phyloP scores from a whole-genome alignment of 768 basidiomycete genomes.

The Leccinum disarticulatum region DNA sequence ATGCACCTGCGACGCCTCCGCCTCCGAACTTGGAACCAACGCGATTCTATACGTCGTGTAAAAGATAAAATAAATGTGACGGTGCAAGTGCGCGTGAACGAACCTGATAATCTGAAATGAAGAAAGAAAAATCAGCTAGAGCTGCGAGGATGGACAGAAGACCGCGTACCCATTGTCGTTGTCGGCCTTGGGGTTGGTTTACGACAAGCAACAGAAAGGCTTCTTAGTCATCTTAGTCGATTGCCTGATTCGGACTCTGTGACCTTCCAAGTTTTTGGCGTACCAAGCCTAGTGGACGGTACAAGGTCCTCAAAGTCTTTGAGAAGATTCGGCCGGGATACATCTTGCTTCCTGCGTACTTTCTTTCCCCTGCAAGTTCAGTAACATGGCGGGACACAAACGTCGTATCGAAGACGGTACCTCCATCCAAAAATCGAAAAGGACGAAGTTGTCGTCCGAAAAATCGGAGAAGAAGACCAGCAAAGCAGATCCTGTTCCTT shows the following conservation, averaged over 20 bases:
- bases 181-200: slow-evolving; percentile 2
- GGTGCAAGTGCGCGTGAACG: slow-evolving; percentile 8
- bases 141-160: background rate
- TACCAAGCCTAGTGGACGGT: too few relatives aligned
- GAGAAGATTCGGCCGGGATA: background rate
- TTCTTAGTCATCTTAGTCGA: background rate
- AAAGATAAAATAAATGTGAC: background rate
- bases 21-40: slow-evolving; percentile 96
- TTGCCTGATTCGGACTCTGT: slow-evolving; percentile 16
- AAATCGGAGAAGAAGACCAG: slow-evolving; percentile 25
- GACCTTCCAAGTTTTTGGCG: background rate
- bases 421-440: slow-evolving; percentile 55
- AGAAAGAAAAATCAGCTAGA: slow-evolving; percentile 8
- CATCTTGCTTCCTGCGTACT: background rate
- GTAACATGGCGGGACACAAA: slow-evolving; percentile 52
- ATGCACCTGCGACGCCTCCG: slow-evolving; percentile 92
- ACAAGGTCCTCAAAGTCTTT: background rate
- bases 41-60: slow-evolving; percentile 64
- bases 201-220: background rate
- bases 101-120: slow-evolving; percentile 65
- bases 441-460: slow-evolving; percentile 46
- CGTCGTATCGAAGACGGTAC: slow-evolving; percentile 57
- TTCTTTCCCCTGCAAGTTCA: background rate
- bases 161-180: slow-evolving; percentile 33
- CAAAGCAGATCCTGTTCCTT: slow-evolving; percentile 30